Conservation (phyloP, 2,329 filamentous ascomycete genomes). For the Fusarium paranaense region DNA sequence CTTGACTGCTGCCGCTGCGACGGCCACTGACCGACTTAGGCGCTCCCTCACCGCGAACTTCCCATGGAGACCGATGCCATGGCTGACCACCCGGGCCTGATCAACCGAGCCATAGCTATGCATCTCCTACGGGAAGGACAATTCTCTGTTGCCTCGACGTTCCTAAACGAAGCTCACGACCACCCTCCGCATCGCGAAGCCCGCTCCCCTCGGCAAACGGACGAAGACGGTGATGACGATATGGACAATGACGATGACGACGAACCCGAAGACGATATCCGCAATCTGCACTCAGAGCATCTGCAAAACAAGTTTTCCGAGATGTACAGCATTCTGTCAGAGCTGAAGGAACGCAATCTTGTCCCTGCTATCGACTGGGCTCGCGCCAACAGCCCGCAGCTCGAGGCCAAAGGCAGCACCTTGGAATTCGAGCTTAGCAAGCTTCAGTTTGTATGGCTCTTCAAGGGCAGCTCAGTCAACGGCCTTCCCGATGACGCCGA, state of each 20-base stretch:
- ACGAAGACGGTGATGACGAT: constrained; percentile 49
- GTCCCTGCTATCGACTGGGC: constrained; percentile 91
- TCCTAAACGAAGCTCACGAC: constrained; percentile 76
- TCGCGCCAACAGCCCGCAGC: constrained; percentile 71
- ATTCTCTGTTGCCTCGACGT: constrained; percentile 87
- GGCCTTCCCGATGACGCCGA: constrained; percentile 64
- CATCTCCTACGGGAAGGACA: constrained; percentile 95
- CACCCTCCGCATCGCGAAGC: constrained; percentile 44
- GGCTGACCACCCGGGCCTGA: constrained; percentile 77
- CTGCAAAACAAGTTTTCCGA: constrained; percentile 85
- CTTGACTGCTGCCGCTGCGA: background rate
- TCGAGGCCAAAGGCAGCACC: constrained; percentile 88
- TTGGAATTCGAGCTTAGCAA: constrained; percentile 95
- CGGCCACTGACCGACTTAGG: constrained; percentile 44
- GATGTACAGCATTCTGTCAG: constrained; percentile 90
- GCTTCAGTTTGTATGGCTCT: constrained; percentile 90
- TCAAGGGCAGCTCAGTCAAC: constrained; percentile 70
- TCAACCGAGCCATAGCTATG: constrained; percentile 96
- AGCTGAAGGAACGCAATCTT: constrained; percentile 80
- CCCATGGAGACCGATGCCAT: constrained; percentile 86
- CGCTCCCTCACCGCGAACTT: constrained; percentile 67
- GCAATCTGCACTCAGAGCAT: constrained; percentile 53
- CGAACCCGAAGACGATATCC: constrained; percentile 42
- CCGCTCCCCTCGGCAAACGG: constrained; percentile 36
- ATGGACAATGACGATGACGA: constrained; percentile 45